Conservation (phyloP, 169 alveolate species). For the Plasmodium knowlesi region DNA sequence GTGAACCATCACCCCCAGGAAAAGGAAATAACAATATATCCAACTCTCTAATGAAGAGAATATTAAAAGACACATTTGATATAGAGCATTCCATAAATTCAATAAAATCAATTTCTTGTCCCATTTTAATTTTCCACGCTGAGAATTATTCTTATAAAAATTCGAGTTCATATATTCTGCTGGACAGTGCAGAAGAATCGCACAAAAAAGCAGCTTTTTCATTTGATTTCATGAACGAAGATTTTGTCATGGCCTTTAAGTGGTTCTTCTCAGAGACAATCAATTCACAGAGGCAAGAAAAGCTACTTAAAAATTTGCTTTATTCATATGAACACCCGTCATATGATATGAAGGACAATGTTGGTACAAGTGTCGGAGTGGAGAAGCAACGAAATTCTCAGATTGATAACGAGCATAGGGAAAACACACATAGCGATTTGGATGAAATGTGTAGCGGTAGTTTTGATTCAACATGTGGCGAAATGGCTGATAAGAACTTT, state of each 20-base stretch:
- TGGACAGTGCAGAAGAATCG: constrained; percentile 36
- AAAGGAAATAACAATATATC: constrained; percentile 36
- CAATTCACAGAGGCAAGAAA: constrained; percentile 29
- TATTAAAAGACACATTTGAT: constrained; percentile 64
- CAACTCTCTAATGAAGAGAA: constrained; percentile 47
- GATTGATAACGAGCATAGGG: background rate
- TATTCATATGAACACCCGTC: constrained; percentile 42
- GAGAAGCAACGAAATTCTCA: background rate
- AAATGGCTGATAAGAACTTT: background rate
- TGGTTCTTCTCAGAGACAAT: constrained; percentile 49
- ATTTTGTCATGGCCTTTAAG: constrained; percentile 45
- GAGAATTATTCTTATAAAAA: constrained; percentile 54
- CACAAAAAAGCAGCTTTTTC: constrained; percentile 49
- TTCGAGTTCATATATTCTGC: constrained; percentile 48
- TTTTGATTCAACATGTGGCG: background rate
- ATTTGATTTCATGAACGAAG: constrained; percentile 74
- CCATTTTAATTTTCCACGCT: constrained; percentile 55
- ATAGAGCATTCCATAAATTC: constrained; percentile 38
- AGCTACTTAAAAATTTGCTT: constrained; percentile 43
- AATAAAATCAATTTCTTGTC: constrained; percentile 39
- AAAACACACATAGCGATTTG: background rate
- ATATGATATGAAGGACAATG: background rate
- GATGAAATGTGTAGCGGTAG: background rate
- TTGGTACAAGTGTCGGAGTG: background rate
- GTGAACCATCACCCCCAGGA: background rate